Evolutionary conservation across 371 early-diverging fungal species (phyloP).

Genomic region (Sporodiniella umbellata): DNA sequence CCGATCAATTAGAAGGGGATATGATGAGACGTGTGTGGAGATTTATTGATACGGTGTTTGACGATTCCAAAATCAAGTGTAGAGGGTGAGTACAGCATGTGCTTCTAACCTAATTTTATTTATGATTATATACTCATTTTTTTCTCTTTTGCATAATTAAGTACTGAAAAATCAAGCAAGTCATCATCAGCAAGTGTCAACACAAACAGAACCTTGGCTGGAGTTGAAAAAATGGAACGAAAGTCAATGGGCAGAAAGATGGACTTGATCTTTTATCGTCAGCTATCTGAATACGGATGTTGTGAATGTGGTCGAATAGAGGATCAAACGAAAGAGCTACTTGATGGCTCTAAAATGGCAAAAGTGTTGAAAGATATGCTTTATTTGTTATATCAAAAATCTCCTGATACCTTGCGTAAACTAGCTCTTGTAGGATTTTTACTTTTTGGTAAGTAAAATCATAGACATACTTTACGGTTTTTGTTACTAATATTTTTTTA

Average conservation of each 20-base stretch:
- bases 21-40: conserved; percentile 17
- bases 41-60: conserved; percentile 17
- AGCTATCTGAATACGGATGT: conserved; percentile 10
- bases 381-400: conserved; percentile 5
- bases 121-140: conserved; percentile 14
- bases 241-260: conserved; percentile 10
- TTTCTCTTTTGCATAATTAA: conserved; percentile 12
- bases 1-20: conserved; percentile 15
- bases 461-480: conserved; percentile 12
- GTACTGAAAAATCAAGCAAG: conserved; percentile 15
- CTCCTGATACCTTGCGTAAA: conserved; percentile 9
- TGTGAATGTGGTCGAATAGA: conserved; percentile 15
- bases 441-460: conserved; percentile 15
- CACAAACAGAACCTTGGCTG: conserved; percentile 11
- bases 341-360: conserved; percentile 4
- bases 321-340: conserved; percentile 14
- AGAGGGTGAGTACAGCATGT: conserved; percentile 14
- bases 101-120: conserved; percentile 15
- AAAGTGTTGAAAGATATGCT: conserved; percentile 20
- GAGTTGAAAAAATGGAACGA: conserved; percentile 7
- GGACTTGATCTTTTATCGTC: conserved; percentile 9
- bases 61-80: conserved; percentile 14
- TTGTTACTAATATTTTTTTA: conserved; percentile 18
- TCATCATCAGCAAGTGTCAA: conserved; percentile 17
- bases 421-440: conserved; percentile 15